Evolutionary conservation across 768 basidiomycete species (phyloP), one percentile per base, ranked within the genome.

Genomic region (Pulveroboletus sp.): DNA sequence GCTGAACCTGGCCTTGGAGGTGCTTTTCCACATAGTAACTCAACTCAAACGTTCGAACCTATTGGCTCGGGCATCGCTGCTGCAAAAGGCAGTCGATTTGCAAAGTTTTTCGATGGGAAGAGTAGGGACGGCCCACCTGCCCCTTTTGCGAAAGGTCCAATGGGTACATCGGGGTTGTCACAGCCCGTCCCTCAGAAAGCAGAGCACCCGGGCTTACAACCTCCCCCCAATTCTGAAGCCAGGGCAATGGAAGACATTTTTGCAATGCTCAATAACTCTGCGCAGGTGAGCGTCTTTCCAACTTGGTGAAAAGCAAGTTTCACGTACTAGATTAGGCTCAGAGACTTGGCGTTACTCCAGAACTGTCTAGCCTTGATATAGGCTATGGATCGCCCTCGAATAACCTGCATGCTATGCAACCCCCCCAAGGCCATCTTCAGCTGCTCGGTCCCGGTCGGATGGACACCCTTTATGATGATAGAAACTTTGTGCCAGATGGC

Each of bases 81-180:
- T 27, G 75, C 74, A 21, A 89, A 85, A 65, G 89, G 89, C 34
- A 91, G 89, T 62, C 82, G 90, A 32, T 87, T 91, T 64, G 90
- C 88, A 27, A 92, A 90, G 63, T 90, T 90, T 66, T 92, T 91
- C 54, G 89, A 91, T 56, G 77, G 77, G n/a, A 90, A 87, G 65
- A 60, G 62, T 25, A 76, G 75, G 53, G 82, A 83, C 13, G 59
- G 58, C 36, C 66, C 55, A 47, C 52, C 55, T 51, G 31, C 52
- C 17, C 56, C 66, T 33, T 54, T 68, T 27, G 58, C 69, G 14
- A 80, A 79, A 50, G 56, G 69, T 23, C 67, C 71, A 33, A 66
- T 67, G 10, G 67, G 66, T 27, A 70, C 71, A 17, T 68, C 75
- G 36, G 62, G 68, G 35, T 71, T 80, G 38, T 68, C 75, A 23